Conservation (phyloP, 2,329 filamentous ascomycete species). For the Ophiostoma perfectum region DNA sequence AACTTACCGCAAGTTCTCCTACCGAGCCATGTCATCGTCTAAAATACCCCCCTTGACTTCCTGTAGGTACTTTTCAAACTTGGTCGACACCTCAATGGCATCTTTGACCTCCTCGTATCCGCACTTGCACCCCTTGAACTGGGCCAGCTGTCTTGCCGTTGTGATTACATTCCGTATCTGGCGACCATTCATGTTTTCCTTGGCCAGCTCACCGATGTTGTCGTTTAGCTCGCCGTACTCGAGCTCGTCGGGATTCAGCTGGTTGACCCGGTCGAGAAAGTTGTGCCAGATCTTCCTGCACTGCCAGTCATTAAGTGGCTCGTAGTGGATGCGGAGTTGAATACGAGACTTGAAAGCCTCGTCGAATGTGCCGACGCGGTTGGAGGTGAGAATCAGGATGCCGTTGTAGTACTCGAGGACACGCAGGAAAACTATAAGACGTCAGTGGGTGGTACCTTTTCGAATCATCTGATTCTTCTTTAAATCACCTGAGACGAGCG, state of each 20-base stretch:
- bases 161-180: neutral
- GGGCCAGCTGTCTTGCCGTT: neutral
- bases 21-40: neutral
- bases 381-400: neutral
- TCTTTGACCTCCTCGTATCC: neutral
- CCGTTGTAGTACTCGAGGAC: neutral
- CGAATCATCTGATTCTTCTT: too few relatives aligned
- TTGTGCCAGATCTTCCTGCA: neutral
- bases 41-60: neutral
- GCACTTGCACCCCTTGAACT: neutral
- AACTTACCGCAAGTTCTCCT: too few relatives aligned
- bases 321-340: neutral
- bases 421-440: neutral
- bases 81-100: neutral
- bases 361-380: neutral
- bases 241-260: neutral
- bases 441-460: too few relatives aligned
- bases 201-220: neutral
- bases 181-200: neutral
- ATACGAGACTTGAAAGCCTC: neutral
- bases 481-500: too few relatives aligned
- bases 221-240: too few relatives aligned
- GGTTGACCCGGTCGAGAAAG: neutral
- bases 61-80: neutral
- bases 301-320: neutral